Evolutionary conservation across 169 alveolate genomes (phyloP), one percentile per base, ranked within the genome.

Genomic region (Cryptosporidium andersoni): DNA sequence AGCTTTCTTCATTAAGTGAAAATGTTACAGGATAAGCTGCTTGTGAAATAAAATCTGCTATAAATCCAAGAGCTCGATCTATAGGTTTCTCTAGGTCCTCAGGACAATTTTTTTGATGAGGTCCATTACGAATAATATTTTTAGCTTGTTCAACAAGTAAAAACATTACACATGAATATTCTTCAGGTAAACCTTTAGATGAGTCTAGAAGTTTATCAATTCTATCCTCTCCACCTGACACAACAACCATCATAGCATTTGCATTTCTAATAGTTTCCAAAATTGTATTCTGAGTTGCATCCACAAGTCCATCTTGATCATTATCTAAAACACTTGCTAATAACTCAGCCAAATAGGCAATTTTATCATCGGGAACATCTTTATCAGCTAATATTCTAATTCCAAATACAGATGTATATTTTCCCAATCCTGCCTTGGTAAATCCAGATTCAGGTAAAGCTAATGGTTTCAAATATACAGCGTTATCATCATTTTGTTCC

Each of bases 21-120:
- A 74, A 74, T 39, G 85, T 74, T 12, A 74, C 85, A 1, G 85
- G 85, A 60, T 74, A 74, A 12, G 85, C 85, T 8, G 85, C 85
- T 60, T 74, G 85, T 12, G 85, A 74, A 5, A 74, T 74, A 60
- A 74, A 74, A 49, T 74, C 85, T 11, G 60, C 85, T 25, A 74
- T 68, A 45, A 74, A 74, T 55, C 85, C 85, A 9, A 74, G 40
- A 39, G 74, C 85, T 25, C 85, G 55, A 49, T 74, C 85, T 12
- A 36, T 74, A 9, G 37, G 14, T 43, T 58, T 74, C 4, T 74
- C 85, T 51, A 74, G 34, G n/a, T 74, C 85, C 4, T 74, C 51
- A 12, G 85, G 85, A 34, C 85, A 74, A 74, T 56, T 16, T 40
- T 74, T 55, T 74, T 74, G 85, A n/a, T 74, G 85, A n/a, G 85